Conservation (phyloP, 2,329 filamentous ascomycete species). For the Davidsoniella virescens region DNA sequence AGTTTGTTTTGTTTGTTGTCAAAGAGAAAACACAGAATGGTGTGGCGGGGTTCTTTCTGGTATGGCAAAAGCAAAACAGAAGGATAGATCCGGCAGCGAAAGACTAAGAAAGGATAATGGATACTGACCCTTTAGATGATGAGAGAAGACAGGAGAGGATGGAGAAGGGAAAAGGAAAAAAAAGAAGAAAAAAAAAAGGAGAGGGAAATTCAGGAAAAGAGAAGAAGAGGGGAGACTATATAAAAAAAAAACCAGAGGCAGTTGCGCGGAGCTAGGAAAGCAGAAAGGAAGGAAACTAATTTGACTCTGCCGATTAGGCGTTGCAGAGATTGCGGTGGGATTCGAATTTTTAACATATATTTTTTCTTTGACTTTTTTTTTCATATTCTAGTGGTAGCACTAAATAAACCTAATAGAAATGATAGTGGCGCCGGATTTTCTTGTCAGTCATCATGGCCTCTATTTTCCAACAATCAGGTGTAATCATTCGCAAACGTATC, state of each 20-base stretch:
- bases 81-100: background rate
- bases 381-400: no score
- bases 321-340: constrained; percentile 8
- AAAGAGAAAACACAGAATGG: constrained; percentile 14
- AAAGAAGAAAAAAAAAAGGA: no score
- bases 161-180: constrained; percentile 14
- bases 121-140: constrained; percentile 10
- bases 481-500: no score
- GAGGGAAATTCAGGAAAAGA: constrained; percentile 17
- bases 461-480: no score
- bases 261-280: background rate
- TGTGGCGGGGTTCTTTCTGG: background rate
- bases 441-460: no score
- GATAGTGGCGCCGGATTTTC: no score
- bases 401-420: no score
- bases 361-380: background rate
- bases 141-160: constrained; percentile 13
- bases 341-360: background rate
- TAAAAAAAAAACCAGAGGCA: constrained; percentile 1
- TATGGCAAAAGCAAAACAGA: background rate
- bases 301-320: constrained; percentile 4
- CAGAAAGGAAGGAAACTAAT: constrained; percentile 7
- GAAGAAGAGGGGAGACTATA: constrained; percentile 18
- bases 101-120: background rate
- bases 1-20: background rate